Evolutionary conservation across 257 asterid genomes (phyloP).

Genomic region (Ilex asprella): DNA sequence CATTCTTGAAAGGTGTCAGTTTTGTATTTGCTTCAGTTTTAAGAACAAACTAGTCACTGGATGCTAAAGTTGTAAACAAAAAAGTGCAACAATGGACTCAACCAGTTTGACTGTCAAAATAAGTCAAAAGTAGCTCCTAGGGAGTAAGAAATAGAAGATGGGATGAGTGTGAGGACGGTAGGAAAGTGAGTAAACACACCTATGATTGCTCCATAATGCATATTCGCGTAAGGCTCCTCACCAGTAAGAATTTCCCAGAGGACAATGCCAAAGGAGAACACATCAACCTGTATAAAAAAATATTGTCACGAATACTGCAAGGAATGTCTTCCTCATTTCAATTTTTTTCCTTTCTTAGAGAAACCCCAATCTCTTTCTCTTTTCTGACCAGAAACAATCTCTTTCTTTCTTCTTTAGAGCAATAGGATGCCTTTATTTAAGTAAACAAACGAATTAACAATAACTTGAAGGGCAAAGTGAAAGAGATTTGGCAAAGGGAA

Average conservation of each 20-base stretch:
- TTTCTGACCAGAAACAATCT: too few species aligned
- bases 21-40: too few species aligned
- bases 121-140: not conserved
- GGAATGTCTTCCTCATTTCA: too few species aligned
- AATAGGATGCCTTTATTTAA: too few species aligned
- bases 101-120: not conserved
- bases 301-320: slow-evolving; percentile 2
- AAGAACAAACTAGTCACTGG: not conserved
- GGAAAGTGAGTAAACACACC: slow-evolving; percentile 33
- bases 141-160: too few species aligned
- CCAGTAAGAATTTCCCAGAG: slow-evolving; percentile 96
- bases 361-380: too few species aligned
- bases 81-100: not conserved
- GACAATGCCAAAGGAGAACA: slow-evolving; percentile 90
- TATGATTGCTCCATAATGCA: slow-evolving; percentile 97
- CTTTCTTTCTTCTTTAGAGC: too few species aligned
- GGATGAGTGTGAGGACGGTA: not conserved
- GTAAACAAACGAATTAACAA: not conserved
- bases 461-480: too few species aligned
- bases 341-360: too few species aligned
- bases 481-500: too few species aligned
- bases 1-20: too few species aligned
- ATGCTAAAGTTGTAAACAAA: not conserved
- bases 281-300: slow-evolving; percentile 64
- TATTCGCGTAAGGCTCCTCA: slow-evolving; percentile 95